Percentiles rank a stretch among this genome's conserved stretches.
Evolutionary conservation across 2,329 filamentous ascomycete species (phyloP).

Genomic region (Xylariaceae sp.): DNA sequence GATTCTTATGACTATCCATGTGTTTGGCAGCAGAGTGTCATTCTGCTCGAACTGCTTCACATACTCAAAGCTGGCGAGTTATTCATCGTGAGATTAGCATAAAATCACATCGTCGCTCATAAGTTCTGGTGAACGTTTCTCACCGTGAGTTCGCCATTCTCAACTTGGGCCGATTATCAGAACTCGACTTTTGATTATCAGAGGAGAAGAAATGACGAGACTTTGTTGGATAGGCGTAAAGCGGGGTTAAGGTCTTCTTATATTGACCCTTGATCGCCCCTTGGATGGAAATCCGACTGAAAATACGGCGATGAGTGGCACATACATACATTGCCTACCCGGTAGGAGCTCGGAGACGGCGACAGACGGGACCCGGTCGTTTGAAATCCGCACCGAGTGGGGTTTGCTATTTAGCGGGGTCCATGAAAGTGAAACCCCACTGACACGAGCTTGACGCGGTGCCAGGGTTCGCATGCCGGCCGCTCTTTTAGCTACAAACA

Average conservation of each 20-base stretch:
- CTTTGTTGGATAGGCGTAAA: not conserved
- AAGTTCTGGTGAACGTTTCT: slow-evolving; percentile 12
- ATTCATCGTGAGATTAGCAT: slow-evolving; percentile 19
- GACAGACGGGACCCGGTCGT: too few relatives aligned
- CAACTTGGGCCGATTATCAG: not conserved
- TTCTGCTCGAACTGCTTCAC: slow-evolving; percentile 83
- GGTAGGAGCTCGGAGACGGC: too few relatives aligned
- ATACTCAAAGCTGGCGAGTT: slow-evolving; percentile 72
- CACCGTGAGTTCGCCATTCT: slow-evolving; percentile 54
- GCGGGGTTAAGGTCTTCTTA: too few relatives aligned
- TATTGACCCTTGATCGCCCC: too few relatives aligned
- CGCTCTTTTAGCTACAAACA: too few relatives aligned
- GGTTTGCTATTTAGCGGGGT: not conserved
- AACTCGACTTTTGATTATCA: not conserved
- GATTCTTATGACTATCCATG: slow-evolving; percentile 91
- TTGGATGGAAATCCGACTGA: too few relatives aligned
- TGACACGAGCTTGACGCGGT: not conserved
- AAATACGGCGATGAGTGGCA: too few relatives aligned
- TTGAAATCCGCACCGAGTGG: not conserved
- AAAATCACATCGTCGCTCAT: not conserved
- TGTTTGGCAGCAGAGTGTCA: slow-evolving; percentile 77
- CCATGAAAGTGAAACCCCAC: not conserved
- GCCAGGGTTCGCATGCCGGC: too few relatives aligned
- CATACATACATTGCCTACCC: too few relatives aligned
- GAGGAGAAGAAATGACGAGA: not conserved